These are phyloP conservation scores for Trichoderma koningiopsis DNA, from an alignment of 2,329 filamentous ascomycete genomes.

Conservation along the genomic window DNA sequence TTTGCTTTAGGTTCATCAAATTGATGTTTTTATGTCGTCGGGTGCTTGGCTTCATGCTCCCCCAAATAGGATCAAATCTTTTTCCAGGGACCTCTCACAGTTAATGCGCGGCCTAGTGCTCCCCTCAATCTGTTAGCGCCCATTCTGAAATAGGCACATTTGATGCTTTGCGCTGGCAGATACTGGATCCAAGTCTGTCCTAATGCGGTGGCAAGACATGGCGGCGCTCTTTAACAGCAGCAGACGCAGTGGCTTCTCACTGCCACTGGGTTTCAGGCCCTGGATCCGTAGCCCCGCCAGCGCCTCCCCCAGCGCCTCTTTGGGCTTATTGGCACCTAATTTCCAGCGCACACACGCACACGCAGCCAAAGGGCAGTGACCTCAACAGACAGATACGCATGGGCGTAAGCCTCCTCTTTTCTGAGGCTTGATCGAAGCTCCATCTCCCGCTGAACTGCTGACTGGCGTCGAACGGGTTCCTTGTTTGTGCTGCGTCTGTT, in stretches of 20 bases:
- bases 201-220: not conserved
- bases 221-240: not conserved
- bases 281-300: conserved; percentile 9
- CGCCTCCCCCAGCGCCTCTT: conserved; percentile 7
- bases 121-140: not conserved
- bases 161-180: not conserved
- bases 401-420: conserved; percentile 22
- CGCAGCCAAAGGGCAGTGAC: not conserved
- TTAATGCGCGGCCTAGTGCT: not conserved
- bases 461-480: conserved; percentile 19
- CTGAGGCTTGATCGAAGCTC: conserved; percentile 19
- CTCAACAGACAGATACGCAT: not conserved
- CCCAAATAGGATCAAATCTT: not conserved
- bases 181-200: no score
- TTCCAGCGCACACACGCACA: conserved; percentile 3
- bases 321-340: conserved; percentile 16
- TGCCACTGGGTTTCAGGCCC: conserved; percentile 4
- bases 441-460: conserved; percentile 15
- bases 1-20: not conserved
- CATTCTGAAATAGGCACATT: not conserved
- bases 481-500: not conserved
- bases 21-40: not conserved
- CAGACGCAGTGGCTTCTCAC: not conserved
- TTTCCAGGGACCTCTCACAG: conserved; percentile 2
- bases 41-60: not conserved